Percentiles rank a stretch among this genome's conserved stretches.
Evolutionary conservation across 2,329 filamentous ascomycete species (phyloP).

Genomic region (Talaromyces rugulosus): DNA sequence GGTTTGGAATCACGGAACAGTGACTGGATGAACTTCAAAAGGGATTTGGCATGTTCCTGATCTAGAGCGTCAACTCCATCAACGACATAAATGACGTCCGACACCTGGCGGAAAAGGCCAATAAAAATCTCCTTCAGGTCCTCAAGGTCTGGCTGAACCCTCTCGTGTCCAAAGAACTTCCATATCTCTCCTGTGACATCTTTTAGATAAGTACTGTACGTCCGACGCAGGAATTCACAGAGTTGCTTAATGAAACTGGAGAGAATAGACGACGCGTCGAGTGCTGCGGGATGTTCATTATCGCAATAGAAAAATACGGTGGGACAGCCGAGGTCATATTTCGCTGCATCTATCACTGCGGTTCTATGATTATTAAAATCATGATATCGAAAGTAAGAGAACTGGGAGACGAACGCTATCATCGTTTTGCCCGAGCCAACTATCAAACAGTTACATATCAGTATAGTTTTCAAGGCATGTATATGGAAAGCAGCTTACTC

Average conservation of each 20-base stretch:
- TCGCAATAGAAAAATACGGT: slow-evolving; percentile 20
- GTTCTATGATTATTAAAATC: not conserved
- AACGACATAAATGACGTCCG: slow-evolving; percentile 15
- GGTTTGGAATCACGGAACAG: slow-evolving; percentile 5
- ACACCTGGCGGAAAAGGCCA: slow-evolving; percentile 8
- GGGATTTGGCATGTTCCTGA: slow-evolving; percentile 3
- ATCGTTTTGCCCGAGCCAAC: slow-evolving; percentile 9
- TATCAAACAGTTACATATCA: not conserved
- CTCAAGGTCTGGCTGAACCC: slow-evolving; percentile 16
- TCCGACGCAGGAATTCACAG: slow-evolving; percentile 7
- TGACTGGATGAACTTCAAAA: slow-evolving; percentile 10
- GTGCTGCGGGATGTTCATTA: slow-evolving; percentile 5
- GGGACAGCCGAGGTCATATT: slow-evolving; percentile 5
- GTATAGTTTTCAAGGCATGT: too few species aligned
- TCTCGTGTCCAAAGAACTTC: slow-evolving; percentile 15
- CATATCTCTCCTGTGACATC: not conserved
- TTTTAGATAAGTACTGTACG: not conserved
- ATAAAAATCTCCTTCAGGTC: slow-evolving; percentile 17
- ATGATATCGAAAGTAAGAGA: not conserved
- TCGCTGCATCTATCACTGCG: slow-evolving; percentile 14
- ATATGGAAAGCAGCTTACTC: slow-evolving; percentile 12
- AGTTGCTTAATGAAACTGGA: slow-evolving; percentile 20
- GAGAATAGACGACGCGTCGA: slow-evolving; percentile 13
- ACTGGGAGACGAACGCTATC: not conserved
- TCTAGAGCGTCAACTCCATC: slow-evolving; percentile 19